phyloP scores from a whole-genome alignment of 169 alveolate genomes.

The Eimeria praecox region DNA sequence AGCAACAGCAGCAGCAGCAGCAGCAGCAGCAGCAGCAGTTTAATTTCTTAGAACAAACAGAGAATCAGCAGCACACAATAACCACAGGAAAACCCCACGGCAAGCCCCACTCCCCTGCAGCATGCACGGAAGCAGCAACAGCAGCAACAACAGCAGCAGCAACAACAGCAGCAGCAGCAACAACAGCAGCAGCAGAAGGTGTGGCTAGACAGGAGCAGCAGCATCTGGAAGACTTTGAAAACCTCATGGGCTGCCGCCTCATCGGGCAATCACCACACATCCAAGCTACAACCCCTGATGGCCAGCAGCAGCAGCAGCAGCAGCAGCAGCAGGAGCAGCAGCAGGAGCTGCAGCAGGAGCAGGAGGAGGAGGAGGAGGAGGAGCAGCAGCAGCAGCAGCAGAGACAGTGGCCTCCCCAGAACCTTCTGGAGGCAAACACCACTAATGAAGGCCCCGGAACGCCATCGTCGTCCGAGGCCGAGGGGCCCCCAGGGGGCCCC shows the following conservation, averaged over 20 bases:
- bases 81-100: neutral
- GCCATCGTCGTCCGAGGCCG: neutral
- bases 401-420: neutral
- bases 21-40: neutral
- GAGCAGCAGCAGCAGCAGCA: neutral
- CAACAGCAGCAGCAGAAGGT: constrained; percentile 27
- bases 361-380: neutral
- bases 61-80: neutral
- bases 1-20: neutral
- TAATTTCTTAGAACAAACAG: neutral
- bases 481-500: constrained; percentile 9
- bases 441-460: neutral
- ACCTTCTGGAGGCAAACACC: neutral
- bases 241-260: neutral
- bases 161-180: neutral
- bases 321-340: neutral
- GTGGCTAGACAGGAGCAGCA: neutral
- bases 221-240: neutral
- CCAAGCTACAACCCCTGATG: neutral
- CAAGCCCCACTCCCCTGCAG: neutral
- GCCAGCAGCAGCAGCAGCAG: neutral
- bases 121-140: neutral
- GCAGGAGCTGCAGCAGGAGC: neutral
- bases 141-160: neutral
- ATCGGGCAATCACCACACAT: neutral